Base-by-base conservation (phyloP, 2,329 filamentous ascomycete genomes). In the Diplodia corticola region DNA sequence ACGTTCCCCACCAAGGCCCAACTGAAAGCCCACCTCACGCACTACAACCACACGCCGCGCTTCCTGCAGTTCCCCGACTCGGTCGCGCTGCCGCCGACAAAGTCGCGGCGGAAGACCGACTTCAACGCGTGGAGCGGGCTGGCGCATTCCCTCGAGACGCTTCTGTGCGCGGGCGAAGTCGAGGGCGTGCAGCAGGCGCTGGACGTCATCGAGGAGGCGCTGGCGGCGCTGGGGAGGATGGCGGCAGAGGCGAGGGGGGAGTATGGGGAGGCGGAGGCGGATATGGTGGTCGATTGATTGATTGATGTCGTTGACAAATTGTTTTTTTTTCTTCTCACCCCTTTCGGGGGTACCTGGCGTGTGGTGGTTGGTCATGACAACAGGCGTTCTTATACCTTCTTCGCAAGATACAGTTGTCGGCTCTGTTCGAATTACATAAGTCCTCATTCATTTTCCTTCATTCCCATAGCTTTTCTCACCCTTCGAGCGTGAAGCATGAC, bases 161-260 rank as follows among this genome's bases (percentile, higher is more conserved):
- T 66, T 35, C 49, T 66, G 12, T 66, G 64, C n/a, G 64, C 64
- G 24, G 64, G 64, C 4, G 49, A 63, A 37, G 49, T 66, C 10
- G 64, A 51, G 33, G 64, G 64, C n/a, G 64, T 66, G 26, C 64
- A 66, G 28, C 7, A 37, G 48, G 64, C 64, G n/a, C 26, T 66
- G 48, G 49, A 66, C 48, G 26, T 15, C 10, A 37, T 66, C 17
- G 64, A 66, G 55, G 35, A 37, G n/a, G 37, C 48, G 13, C 20
- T 66, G 33, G 30, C 17, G 26, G 10, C n/a, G 26, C 15, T 54
- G 26, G 26, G 35, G 22, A 22, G 28, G 26, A 48, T 22, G 26
- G 26, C 12, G 1, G 64, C 63, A 0, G 63, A 59, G 17, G 35
- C 3, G 3, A 9, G 40, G 1, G n/a, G 44, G 51, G 37, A 17